These are phyloP conservation scores for Hypsizygus marmoreus DNA, from an alignment of 768 basidiomycete genomes.

Conservation along the genomic window DNA sequence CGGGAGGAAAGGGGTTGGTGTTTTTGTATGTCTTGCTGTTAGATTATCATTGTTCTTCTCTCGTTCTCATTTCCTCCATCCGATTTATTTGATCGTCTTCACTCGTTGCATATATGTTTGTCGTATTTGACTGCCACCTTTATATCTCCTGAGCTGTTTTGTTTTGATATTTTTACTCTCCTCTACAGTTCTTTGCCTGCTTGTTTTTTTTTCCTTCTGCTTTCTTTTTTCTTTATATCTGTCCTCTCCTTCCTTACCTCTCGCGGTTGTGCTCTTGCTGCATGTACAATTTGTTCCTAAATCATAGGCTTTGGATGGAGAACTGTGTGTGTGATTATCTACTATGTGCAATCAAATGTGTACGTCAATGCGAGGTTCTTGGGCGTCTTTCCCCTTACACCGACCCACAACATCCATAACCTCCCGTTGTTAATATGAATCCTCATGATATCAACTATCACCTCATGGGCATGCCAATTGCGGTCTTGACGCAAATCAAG, in stretches of 20 bases:
- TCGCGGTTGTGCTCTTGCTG: slow-evolving; percentile 17
- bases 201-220: slow-evolving; percentile 4
- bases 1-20: slow-evolving; percentile 2
- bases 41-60: slow-evolving; percentile 8
- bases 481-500: no score
- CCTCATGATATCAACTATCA: no score
- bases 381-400: no score
- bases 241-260: slow-evolving; percentile 2
- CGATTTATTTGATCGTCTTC: neutral
- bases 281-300: slow-evolving; percentile 23
- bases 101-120: slow-evolving; percentile 1
- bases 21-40: slow-evolving; percentile 9
- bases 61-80: slow-evolving; percentile 2
- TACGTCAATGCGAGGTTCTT: no score
- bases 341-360: no score
- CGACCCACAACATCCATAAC: no score
- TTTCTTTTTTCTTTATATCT: slow-evolving; percentile 7
- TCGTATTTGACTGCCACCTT: slow-evolving; percentile 3
- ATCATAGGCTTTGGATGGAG: slow-evolving; percentile 25
- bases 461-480: no score
- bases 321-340: no score
- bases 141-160: slow-evolving; percentile 3
- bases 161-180: slow-evolving; percentile 8
- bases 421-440: no score
- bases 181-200: slow-evolving; percentile 1